Percentiles rank a stretch among this genome's conserved stretches.
phyloP scores from a whole-genome alignment of 352 stramenopile species.

The Peronospora farinosa region DNA sequence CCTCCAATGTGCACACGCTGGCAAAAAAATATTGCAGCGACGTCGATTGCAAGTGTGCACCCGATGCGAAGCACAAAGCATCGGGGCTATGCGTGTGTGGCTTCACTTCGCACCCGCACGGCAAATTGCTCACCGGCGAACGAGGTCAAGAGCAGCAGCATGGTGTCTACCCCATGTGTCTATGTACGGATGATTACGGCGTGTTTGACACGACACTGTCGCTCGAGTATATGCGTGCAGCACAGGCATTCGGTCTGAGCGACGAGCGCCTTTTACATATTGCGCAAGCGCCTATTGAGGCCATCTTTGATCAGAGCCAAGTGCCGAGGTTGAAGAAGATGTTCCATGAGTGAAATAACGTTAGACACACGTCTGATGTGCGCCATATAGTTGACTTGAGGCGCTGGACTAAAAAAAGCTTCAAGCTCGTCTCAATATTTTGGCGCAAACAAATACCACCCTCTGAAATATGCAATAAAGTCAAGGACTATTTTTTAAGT shows the following conservation, averaged over 20 bases:
- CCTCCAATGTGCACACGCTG: constrained; percentile 91
- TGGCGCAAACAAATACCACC: too few species aligned
- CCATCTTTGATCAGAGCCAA: constrained; percentile 56
- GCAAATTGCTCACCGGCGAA: constrained; percentile 41
- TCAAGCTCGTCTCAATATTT: too few species aligned
- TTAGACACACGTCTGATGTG: constrained; percentile 7
- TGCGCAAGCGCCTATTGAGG: constrained; percentile 35
- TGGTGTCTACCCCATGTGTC: constrained; percentile 70
- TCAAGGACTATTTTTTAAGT: background rate
- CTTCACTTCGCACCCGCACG: constrained; percentile 81
- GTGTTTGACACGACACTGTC: constrained; percentile 88
- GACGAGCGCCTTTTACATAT: constrained; percentile 38
- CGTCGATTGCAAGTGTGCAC: constrained; percentile 26
- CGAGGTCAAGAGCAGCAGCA: constrained; percentile 21
- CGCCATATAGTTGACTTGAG: background rate
- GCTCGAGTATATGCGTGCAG: constrained; percentile 81
- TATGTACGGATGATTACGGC: constrained; percentile 92
- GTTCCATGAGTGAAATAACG: constrained; percentile 16
- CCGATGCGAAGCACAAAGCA: constrained; percentile 28
- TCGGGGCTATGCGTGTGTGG: constrained; percentile 49
- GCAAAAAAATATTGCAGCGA: constrained; percentile 61
- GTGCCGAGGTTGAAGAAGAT: constrained; percentile 20
- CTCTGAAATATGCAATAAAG: too few species aligned
- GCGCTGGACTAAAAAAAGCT: too few species aligned
- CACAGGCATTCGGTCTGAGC: constrained; percentile 64